A percentile compares a stretch with the other conserved stretches of the same genome.
These are phyloP conservation scores for Neopestalotiopsis sp. DNA, from an alignment of 2,329 filamentous ascomycete genomes.

Conservation along the genomic window DNA sequence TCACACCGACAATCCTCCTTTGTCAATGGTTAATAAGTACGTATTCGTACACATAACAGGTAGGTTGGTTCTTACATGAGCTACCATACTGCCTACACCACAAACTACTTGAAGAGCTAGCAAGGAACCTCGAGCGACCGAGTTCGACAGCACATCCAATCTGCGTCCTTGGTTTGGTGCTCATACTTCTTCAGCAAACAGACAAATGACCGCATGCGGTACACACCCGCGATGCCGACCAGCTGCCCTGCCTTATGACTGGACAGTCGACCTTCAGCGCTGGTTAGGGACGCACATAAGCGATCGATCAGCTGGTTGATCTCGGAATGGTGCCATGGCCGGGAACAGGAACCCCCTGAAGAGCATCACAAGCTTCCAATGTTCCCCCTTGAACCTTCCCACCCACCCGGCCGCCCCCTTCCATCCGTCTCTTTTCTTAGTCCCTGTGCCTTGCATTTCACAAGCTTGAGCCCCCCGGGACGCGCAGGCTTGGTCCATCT, in stretches of 20 bases:
- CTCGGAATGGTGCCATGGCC: not conserved
- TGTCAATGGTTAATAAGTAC: not conserved
- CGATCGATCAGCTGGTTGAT: constrained; percentile 3
- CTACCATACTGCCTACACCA: not conserved
- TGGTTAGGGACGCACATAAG: not conserved
- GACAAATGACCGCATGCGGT: not conserved
- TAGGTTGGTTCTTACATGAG: not conserved
- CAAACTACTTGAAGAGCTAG: not conserved
- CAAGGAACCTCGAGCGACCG: not conserved
- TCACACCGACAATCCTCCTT: constrained; percentile 1
- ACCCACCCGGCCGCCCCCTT: not conserved
- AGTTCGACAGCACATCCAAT: not conserved
- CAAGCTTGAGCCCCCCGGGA: not conserved
- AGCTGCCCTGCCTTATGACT: not conserved
- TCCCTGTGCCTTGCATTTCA: constrained; percentile 16
- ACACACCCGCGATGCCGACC: not conserved
- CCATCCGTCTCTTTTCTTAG: not conserved
- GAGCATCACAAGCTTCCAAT: constrained; percentile 5
- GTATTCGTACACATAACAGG: not conserved
- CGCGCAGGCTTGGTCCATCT: constrained; percentile 5
- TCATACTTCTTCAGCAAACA: not conserved
- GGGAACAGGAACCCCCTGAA: constrained; percentile 3
- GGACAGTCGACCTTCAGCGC: not conserved
- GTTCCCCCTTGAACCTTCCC: not conserved
- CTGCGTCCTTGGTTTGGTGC: not conserved